Conservation (phyloP, 768 basidiomycete genomes). For the Pleurotus giganteus region DNA sequence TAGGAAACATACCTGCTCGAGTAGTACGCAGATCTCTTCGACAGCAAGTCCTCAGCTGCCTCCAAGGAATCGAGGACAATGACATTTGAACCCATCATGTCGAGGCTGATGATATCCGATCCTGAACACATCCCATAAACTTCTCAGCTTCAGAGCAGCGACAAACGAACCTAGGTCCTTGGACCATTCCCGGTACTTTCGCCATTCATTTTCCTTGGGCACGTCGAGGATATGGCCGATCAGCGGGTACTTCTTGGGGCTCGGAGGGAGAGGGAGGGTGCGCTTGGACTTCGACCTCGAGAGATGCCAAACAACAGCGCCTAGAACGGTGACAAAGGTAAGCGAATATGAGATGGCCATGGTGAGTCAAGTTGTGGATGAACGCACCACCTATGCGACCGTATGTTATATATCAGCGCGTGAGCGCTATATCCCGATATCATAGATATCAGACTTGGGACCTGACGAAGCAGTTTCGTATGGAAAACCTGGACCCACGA, state of each 20-base stretch:
- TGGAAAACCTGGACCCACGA: too few relatives aligned
- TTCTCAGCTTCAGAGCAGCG: neutral
- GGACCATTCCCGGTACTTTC: conserved; percentile 20
- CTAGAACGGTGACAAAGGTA: neutral
- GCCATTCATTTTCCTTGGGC: conserved; percentile 18
- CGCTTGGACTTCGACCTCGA: neutral
- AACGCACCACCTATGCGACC: too few relatives aligned
- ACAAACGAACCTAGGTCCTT: conserved; percentile 14
- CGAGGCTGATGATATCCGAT: conserved; percentile 27
- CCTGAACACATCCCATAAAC: conserved; percentile 14
- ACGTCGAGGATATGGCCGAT: conserved; percentile 24
- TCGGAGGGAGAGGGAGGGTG: conserved; percentile 22
- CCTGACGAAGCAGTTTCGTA: too few relatives aligned
- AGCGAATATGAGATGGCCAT: neutral
- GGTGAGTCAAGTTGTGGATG: too few relatives aligned
- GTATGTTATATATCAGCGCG: too few relatives aligned
- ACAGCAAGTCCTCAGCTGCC: conserved; percentile 37
- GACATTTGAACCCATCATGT: conserved; percentile 27
- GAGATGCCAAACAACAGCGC: neutral
- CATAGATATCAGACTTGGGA: too few relatives aligned
- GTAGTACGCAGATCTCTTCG: conserved; percentile 38
- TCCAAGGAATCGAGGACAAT: conserved; percentile 34
- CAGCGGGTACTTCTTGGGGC: conserved; percentile 22
- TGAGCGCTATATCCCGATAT: too few relatives aligned
- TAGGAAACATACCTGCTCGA: conserved; percentile 29